Evolutionary conservation across 2,329 filamentous ascomycete species (phyloP), one percentile per base, ranked within the genome.

Genomic region (Zalaria sp.): DNA sequence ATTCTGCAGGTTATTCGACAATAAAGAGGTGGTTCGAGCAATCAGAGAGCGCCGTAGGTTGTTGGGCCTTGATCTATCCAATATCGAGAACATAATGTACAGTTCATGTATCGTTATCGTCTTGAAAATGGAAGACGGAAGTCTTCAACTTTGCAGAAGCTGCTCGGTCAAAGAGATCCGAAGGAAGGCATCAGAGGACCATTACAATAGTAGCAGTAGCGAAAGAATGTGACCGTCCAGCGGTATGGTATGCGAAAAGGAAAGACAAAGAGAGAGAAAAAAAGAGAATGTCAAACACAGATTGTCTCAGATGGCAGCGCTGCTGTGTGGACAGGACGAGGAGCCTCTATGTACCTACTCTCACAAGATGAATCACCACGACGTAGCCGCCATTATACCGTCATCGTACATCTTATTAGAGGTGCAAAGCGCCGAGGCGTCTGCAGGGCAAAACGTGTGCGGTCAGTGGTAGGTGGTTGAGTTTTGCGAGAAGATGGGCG

Each of bases 1-100:
- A 28, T 39, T 36, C 35, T 51, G 50, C 4, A 56, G 35, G 9
- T 35, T 26, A 11, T 37, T 37, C n/a, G 40, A 35, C 27, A 42
- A 25, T 5, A 35, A n/a, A 18, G 35, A 18, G 10, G 26, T 28
- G 18, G 37, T 35, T 3, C 29, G 7, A 32, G 7, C 29, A 32
- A n/a, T 7, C 2, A n/a, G 29, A 7, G 29, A n/a, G 29, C 3
- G 29, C 29, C 29, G n/a, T 32, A 32, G 29, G n/a, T 32, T n/a
- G n/a, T 32, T 32, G 29, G 7, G 29, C n/a, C 7, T 32, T 32
- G 29, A 7, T 32, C n/a, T n/a, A 7, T 32, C 29, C 35, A 42
- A 5, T 37, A 37, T 18, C 35, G 35, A 34, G 40, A 18, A 18
- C 18, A 18, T 18, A 18, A 18, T 18, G 18, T 18, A 18, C 18